phyloP scores from a whole-genome alignment of 495 filamentous ascomycete genomes.

The Penicillium coffeae region DNA sequence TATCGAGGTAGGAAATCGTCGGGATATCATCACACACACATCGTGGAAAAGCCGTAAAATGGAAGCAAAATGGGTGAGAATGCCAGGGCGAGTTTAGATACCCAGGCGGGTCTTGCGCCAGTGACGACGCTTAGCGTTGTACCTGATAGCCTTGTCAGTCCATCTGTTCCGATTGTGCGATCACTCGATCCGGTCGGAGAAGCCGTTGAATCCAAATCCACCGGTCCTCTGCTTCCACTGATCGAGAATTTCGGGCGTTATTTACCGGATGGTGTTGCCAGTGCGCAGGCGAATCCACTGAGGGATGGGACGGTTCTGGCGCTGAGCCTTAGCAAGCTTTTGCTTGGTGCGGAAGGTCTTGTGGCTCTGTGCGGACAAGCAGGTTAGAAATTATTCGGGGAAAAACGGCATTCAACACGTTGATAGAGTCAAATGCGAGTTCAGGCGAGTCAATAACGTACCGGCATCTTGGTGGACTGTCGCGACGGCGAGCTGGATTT shows the following conservation, averaged over 20 bases:
- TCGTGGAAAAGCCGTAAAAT: constrained; percentile 14
- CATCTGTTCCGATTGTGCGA: constrained; percentile 1
- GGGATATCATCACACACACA: constrained; percentile 18
- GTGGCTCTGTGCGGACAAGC: constrained; percentile 66
- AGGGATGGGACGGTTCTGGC: constrained; percentile 98
- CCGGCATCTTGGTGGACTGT: constrained; percentile 77
- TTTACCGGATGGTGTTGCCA: constrained; percentile 96
- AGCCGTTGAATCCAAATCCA: background rate
- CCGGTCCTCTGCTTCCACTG: background rate
- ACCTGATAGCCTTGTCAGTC: constrained; percentile 55
- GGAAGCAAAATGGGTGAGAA: constrained; percentile 10
- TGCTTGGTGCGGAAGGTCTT: constrained; percentile 99
- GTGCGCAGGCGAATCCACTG: constrained; percentile 99
- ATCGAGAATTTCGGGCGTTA: constrained; percentile 15
- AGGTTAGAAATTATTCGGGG: constrained; percentile 9
- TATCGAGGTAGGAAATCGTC: constrained; percentile 20
- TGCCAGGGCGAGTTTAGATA: constrained; percentile 60
- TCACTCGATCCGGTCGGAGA: background rate
- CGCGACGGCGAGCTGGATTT: constrained; percentile 44
- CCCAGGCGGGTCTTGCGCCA: constrained; percentile 99
- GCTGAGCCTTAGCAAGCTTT: constrained; percentile 99
- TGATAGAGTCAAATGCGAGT: background rate
- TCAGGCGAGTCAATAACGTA: constrained; percentile 38
- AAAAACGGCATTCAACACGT: background rate
- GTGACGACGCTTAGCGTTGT: constrained; percentile 99